Conservation (phyloP, 148 eudicot genomes). For the Cornus kousa region DNA sequence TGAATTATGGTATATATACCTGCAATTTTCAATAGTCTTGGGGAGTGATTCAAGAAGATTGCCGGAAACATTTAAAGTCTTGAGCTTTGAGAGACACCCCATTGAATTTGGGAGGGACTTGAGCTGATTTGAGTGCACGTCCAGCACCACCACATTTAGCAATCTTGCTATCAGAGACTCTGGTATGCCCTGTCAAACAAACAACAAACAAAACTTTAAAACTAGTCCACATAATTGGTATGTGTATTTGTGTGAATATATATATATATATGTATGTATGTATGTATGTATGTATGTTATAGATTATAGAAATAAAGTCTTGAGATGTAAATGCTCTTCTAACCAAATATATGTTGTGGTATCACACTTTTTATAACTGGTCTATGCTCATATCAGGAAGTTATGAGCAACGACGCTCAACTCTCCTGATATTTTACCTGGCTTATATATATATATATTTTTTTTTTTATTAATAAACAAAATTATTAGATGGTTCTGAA, state of each 20-base stretch:
- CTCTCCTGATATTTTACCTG: too few relatives aligned
- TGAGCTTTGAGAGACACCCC: conserved; percentile 74
- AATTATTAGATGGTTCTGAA: too few relatives aligned
- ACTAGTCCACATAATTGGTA: background rate
- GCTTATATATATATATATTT: too few relatives aligned
- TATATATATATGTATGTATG: background rate
- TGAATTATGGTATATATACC: conserved; percentile 22
- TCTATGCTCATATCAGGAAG: too few relatives aligned
- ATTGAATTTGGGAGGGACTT: conserved; percentile 73
- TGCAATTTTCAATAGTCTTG: conserved; percentile 71
- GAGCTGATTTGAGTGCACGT: conserved; percentile 77
- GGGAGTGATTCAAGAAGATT: conserved; percentile 64
- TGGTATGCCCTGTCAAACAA: conserved; percentile 52
- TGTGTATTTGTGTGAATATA: background rate
- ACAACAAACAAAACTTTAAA: background rate
- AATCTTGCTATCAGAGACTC: conserved; percentile 76
- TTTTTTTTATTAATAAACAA: too few relatives aligned
- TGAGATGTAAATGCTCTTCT: too few relatives aligned
- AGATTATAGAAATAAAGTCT: too few relatives aligned
- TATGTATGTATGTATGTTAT: background rate
- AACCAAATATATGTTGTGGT: too few relatives aligned
- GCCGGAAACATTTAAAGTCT: conserved; percentile 63
- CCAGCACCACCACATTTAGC: conserved; percentile 58
- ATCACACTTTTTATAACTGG: too few relatives aligned
- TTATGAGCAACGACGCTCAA: too few relatives aligned